Conservation (phyloP, 768 basidiomycete genomes). For the Strobilomyces dryophilus region DNA sequence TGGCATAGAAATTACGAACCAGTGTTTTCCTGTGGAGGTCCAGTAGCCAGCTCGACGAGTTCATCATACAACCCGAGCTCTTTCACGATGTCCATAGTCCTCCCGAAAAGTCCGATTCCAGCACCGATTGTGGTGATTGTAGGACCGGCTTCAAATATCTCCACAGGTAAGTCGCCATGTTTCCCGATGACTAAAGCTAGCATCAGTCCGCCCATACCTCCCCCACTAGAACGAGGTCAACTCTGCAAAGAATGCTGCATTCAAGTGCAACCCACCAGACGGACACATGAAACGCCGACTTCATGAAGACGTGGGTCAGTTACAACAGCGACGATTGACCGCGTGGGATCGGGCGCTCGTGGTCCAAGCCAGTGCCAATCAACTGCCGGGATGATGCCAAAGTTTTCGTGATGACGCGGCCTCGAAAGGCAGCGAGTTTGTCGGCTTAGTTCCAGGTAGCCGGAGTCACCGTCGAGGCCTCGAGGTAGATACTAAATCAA, state of each 20-base stretch:
- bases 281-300: slow-evolving; percentile 10
- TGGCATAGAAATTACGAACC: slow-evolving; percentile 10
- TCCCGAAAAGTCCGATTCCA: slow-evolving; percentile 44
- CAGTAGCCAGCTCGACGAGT: slow-evolving; percentile 13
- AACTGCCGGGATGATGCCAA: no score
- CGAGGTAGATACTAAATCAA: no score
- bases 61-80: slow-evolving; percentile 38
- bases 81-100: slow-evolving; percentile 40
- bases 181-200: slow-evolving; percentile 30
- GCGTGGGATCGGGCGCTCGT: background rate
- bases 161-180: slow-evolving; percentile 27
- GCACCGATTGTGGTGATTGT: slow-evolving; percentile 41
- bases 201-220: slow-evolving; percentile 36
- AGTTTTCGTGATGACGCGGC: no score
- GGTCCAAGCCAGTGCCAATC: no score
- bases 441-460: no score
- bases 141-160: slow-evolving; percentile 41
- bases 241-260: background rate
- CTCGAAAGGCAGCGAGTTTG: no score
- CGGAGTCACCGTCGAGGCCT: no score
- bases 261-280: slow-evolving; percentile 11
- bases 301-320: background rate
- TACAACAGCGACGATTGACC: background rate
- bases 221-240: slow-evolving; percentile 27
- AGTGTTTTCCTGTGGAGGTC: slow-evolving; percentile 17